A percentile compares a stretch with the other conserved stretches of the same genome.
Conservation (phyloP, 164 flowering plant genomes). For the Saururus chinensis region DNA sequence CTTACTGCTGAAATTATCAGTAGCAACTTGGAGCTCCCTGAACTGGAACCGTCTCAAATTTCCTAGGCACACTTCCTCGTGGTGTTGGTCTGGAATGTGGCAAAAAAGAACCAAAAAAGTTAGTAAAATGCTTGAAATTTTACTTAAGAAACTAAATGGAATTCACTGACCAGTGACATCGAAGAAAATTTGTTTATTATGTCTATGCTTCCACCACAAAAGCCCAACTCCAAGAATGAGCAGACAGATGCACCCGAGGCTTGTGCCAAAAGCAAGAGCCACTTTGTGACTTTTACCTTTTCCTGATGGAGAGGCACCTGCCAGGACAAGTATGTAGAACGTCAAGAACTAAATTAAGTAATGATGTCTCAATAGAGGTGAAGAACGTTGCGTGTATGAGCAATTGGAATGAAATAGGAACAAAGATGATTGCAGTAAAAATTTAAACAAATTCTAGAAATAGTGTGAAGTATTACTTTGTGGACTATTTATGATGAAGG, state of each 20-base stretch:
- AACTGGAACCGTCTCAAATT: slow-evolving; percentile 64
- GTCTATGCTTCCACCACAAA: slow-evolving; percentile 69
- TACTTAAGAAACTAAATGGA: no score
- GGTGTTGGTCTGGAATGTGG: slow-evolving; percentile 31
- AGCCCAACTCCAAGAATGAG: slow-evolving; percentile 60
- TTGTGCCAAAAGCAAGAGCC: slow-evolving; percentile 69
- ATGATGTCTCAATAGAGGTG: slow-evolving; percentile 14
- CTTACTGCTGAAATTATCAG: slow-evolving; percentile 63
- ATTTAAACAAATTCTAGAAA: not conserved
- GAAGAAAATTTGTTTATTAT: slow-evolving; percentile 70
- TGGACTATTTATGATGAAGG: slow-evolving; percentile 47
- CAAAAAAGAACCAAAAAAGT: not conserved
- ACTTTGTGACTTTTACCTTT: slow-evolving; percentile 44
- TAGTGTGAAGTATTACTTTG: slow-evolving; percentile 31
- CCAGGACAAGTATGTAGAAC: not conserved
- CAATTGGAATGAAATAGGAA: not conserved
- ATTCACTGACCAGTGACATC: slow-evolving; percentile 34
- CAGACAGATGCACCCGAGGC: slow-evolving; percentile 56
- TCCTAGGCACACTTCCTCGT: slow-evolving; percentile 56
- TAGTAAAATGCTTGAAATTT: not conserved
- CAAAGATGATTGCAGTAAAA: not conserved
- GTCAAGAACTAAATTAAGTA: no score
- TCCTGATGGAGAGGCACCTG: slow-evolving; percentile 38
- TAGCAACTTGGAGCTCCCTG: slow-evolving; percentile 62
- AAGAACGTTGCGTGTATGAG: slow-evolving; percentile 22